A percentile compares a stretch with the other conserved stretches of the same genome.
These are phyloP conservation scores for Stephanodiscus triporus DNA, from an alignment of 108 stramenopile species.

Conservation along the genomic window DNA sequence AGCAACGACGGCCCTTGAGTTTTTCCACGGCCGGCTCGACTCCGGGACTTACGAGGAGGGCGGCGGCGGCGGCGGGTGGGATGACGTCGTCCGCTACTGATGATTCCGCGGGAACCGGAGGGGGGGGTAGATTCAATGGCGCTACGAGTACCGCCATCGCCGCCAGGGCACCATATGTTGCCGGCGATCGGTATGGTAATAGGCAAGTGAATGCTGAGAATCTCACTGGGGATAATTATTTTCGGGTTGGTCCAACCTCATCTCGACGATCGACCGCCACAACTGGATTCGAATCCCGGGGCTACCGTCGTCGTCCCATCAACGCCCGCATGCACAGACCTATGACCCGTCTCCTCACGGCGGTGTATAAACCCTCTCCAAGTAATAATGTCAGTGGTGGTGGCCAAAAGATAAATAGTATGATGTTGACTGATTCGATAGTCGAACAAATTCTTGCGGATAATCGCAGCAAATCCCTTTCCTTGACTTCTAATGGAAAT, in stretches of 20 bases:
- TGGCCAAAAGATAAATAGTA: neutral
- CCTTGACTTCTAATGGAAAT: neutral
- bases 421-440: conserved; percentile 7
- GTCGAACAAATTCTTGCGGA: conserved; percentile 1
- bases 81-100: neutral
- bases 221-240: neutral
- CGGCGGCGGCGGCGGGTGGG: neutral
- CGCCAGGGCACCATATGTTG: neutral
- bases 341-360: conserved; percentile 16
- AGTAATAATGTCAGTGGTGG: neutral
- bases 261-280: conserved; percentile 10
- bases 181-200: neutral
- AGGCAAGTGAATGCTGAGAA: neutral
- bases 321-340: conserved; percentile 23
- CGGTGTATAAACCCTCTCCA: neutral
- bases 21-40: conserved; percentile 7
- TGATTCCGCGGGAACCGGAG: neutral
- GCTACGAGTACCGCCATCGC: conserved; percentile 3
- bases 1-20: too few species aligned
- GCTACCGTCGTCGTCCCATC: conserved; percentile 23
- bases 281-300: neutral
- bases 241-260: neutral
- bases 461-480: neutral
- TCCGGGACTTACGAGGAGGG: conserved; percentile 1
- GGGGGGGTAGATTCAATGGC: neutral